Evolutionary conservation across 2,329 filamentous ascomycete species (phyloP), one percentile per base, ranked within the genome.

Genomic region (Dactylellina haptotyla): DNA sequence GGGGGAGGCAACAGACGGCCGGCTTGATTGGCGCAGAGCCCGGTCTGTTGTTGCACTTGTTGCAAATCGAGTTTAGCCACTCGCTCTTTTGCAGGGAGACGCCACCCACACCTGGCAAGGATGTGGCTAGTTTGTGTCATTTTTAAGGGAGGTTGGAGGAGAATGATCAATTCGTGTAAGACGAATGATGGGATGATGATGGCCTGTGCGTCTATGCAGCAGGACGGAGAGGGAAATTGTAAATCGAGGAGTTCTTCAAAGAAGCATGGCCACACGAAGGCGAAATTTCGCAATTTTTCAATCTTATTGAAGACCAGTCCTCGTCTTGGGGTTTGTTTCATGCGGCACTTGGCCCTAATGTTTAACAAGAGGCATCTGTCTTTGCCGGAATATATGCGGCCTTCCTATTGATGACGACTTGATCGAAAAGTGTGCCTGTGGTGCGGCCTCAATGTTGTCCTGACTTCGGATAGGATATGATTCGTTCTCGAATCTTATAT

Each of bases 11-110:
- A 20, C 41, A 34, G 41, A 45, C 10, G 12, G 34, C 53, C 37
- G 26, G 45, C 30, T 20, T 61, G 61, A 61, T 66, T 56, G 61
- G 67, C 51, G 61, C 65, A 65, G 50, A 37, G 39, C 43, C 59
- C 46, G 34, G 59, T 54, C 59, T 64, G 62, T 66, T 50, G 69
- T 73, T 73, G 69, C 54, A 34, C 46, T 66, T 66, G 69, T 73
- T 73, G 69, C 69, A 73, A 73, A 73, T 73, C 69, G 61, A 66
- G 69, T 73, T 73, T 73, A 73, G 69, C 69, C 69, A 73, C 66
- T 54, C 46, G n/a, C 16, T 16, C 37, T 59, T 56, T 51, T 41
- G 50, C 61, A 48, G 37, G 53, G 63, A 34, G 39, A 69, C 57
- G 64, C 64, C 64, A 69, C 64, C 64, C 64, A 69, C 64, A 69